A percentile compares a stretch with the other conserved stretches of the same genome.
These are phyloP conservation scores for Chrysoporthe deuterocubensis DNA, from an alignment of 2,329 filamentous ascomycete species.

Conservation along the genomic window DNA sequence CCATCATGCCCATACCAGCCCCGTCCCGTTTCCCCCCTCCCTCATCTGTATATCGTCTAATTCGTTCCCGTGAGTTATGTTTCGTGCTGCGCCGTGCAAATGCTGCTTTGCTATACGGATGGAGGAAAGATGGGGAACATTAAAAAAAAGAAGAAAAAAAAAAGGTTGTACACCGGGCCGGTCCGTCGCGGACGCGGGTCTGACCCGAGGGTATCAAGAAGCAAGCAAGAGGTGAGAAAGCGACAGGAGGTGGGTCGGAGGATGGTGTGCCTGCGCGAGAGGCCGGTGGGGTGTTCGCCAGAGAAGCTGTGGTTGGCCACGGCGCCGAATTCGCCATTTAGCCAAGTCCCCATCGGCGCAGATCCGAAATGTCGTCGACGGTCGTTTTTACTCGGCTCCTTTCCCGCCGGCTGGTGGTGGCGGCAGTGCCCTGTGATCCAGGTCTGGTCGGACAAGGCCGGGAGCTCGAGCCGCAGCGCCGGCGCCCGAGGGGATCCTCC, in stretches of 20 bases:
- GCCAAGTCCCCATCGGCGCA: neutral
- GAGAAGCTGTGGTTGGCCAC: neutral
- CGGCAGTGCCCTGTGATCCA: too few species aligned
- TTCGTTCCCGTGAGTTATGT: conserved; percentile 19
- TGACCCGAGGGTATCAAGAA: conserved; percentile 19
- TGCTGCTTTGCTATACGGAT: conserved; percentile 13
- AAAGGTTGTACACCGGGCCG: neutral
- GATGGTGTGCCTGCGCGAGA: neutral
- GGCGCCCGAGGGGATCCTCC: neutral
- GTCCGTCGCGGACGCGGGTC: neutral
- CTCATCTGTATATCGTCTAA: conserved; percentile 18
- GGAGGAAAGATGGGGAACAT: neutral
- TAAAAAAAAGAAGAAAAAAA: neutral
- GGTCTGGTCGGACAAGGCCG: neutral
- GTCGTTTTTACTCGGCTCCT: neutral
- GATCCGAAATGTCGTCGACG: neutral
- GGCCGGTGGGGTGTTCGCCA: neutral
- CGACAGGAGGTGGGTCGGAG: neutral
- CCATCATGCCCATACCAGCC: neutral
- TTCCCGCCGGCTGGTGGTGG: neutral
- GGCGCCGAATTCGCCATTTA: neutral
- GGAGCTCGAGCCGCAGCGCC: neutral
- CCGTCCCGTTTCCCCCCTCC: neutral
- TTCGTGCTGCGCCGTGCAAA: conserved; percentile 21
- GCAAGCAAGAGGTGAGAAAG: neutral